These are phyloP conservation scores for California macrophylla DNA, from an alignment of 441 rosid genomes.

Conservation along the genomic window DNA sequence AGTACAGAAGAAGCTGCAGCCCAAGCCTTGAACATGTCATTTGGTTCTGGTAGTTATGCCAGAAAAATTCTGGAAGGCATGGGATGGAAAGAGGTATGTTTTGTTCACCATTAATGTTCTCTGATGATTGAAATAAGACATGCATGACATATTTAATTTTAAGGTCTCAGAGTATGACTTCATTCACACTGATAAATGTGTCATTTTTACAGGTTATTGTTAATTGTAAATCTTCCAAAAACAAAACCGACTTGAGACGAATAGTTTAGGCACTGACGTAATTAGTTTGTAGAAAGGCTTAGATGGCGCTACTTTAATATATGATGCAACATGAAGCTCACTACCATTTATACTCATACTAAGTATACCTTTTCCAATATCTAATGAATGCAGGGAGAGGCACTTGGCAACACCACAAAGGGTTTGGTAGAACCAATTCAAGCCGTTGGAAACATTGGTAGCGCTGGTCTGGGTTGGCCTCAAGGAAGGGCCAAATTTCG, in stretches of 20 bases:
- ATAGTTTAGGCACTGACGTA: not conserved
- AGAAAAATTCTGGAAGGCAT: conserved; percentile 67
- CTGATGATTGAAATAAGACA: not conserved
- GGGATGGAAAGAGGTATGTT: conserved; percentile 86
- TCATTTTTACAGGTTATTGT: not conserved
- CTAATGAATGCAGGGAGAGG: conserved; percentile 54
- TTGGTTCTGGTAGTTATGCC: conserved; percentile 75
- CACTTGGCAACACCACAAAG: conserved; percentile 51
- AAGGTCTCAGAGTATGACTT: not conserved
- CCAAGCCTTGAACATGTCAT: conserved; percentile 55
- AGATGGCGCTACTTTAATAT: not conserved
- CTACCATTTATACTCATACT: not conserved
- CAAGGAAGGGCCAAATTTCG: conserved; percentile 26
- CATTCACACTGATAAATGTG: not conserved
- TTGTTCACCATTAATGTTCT: not conserved
- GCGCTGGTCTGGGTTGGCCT: conserved; percentile 73
- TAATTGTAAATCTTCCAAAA: not conserved
- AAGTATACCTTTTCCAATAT: not conserved
- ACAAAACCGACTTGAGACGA: not conserved
- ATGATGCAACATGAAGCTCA: not conserved
- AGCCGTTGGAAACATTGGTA: conserved; percentile 67
- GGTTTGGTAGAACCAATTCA: conserved; percentile 65
- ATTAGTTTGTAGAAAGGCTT: not conserved
- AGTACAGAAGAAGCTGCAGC: conserved; percentile 49
- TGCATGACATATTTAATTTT: not conserved